Evolutionary conservation across 169 alveolate species (phyloP), one percentile per base, ranked within the genome.

Genomic region (Babesia ovis): DNA sequence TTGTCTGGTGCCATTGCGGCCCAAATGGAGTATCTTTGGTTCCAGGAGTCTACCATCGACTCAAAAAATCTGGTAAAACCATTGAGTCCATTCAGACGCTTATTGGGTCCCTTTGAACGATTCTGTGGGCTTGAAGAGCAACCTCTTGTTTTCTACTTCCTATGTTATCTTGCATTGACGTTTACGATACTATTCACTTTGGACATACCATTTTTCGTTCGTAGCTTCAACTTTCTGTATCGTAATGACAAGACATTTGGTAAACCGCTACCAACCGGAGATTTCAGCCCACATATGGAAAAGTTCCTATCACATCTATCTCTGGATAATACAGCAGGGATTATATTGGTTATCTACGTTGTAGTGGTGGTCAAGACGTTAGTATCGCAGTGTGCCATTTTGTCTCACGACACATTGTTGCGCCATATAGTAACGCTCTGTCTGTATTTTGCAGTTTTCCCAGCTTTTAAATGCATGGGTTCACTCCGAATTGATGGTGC

Each of bases 381-480:
- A 4, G 76, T 64, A 51, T 61, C 84, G 32, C 75, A 74, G 34
- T 74, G 84, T 60, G 84, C 84, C 42, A 41, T 48, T 14, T 25
- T 59, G 43, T 50, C 70, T n/a, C 84, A 74, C 48, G 84, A 74
- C 61, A 43, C 50, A 29, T 25, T 61, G 32, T 25, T 59, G 25
- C 66, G 69, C 25, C 84, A 74, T 53, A 23, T 22, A 23, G 14
- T 74, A 20, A 46, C 43, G 14, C 16, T 74, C 14, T 22, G 45
- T 20, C 34, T 74, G 50, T 42, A 42, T 29, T 27, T 66, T n/a
- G 75, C 59, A 1, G 2, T 50, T 32, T 25, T 41, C 6, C 84
- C 84, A 4, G 45, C n/a, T 23, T 14, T 62, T 46, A 62, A 31
- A 48, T 39, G 57, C 48, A 35, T 35, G 43, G 53, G 68, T n/a